phyloP scores from a whole-genome alignment of 2,329 filamentous ascomycete species.

The Colletotrichum godetiae region DNA sequence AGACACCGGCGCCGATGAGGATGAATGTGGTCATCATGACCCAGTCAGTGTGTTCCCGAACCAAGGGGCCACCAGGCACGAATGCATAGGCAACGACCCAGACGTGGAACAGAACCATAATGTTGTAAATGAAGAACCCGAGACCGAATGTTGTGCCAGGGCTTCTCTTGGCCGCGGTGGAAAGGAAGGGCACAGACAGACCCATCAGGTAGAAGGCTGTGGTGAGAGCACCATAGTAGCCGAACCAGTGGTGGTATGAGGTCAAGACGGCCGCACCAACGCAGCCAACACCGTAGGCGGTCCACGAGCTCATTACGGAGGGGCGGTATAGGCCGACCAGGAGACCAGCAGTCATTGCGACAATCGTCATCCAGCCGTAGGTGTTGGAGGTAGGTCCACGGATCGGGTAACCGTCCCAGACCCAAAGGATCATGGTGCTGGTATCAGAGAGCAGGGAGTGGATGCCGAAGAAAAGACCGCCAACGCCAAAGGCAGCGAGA shows the following conservation, averaged over 20 bases:
- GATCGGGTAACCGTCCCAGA: constrained; percentile 95
- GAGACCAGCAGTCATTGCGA: constrained; percentile 87
- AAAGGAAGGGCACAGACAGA: constrained; percentile 79
- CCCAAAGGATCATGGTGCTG: constrained; percentile 99
- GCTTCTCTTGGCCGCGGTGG: constrained; percentile 79
- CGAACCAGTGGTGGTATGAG: constrained; percentile 82
- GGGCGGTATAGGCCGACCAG: constrained; percentile 81
- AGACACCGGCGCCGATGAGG: constrained; percentile 85
- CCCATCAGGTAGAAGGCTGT: constrained; percentile 86
- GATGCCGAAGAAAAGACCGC: constrained; percentile 86
- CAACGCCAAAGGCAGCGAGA: constrained; percentile 82
- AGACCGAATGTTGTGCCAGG: constrained; percentile 87
- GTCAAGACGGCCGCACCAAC: constrained; percentile 84
- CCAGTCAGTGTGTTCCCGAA: constrained; percentile 96
- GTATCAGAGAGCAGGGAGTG: constrained; percentile 96
- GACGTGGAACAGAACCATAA: constrained; percentile 95
- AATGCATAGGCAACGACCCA: constrained; percentile 99
- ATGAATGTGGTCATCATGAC: constrained; percentile 90
- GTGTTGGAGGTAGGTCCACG: constrained; percentile 87
- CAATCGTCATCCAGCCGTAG: constrained; percentile 89
- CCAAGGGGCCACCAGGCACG: constrained; percentile 90
- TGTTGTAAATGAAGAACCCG: constrained; percentile 91
- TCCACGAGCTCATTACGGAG: constrained; percentile 79
- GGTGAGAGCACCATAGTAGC: constrained; percentile 85
- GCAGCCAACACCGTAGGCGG: constrained; percentile 80